Base-by-base conservation (phyloP, 306 rosid species). In the Cicer arietinum region DNA sequence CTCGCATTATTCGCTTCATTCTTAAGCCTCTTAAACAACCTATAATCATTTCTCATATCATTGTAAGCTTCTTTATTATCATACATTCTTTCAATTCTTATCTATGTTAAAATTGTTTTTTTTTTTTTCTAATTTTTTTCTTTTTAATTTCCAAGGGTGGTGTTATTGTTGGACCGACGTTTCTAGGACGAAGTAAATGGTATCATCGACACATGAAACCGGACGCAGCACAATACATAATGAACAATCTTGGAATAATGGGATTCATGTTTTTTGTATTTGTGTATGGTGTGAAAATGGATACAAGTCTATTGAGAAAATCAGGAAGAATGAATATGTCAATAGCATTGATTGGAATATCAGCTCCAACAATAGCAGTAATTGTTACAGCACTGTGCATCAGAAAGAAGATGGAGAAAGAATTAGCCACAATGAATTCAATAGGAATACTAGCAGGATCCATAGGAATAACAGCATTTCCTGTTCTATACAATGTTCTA, bases 21-120 rank as follows among this genome's bases (percentile, higher is more conserved):
- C 93, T 91, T 61, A 88, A 53, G 83, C 97, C 97, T 70, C 81
- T 93, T 68, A 85, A 59, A 20, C 98, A 93, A 71, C 96, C 98
- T 43, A 76, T 71, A 52, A 60, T 93, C 46, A 59, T 93, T 57
- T 84, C 90, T 43, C 95, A 93, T 6, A 81, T 89, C n/a, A 47
- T 93, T 10, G 97, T 91, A 83, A 83, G 97, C 57, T 45, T 61
- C 42, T 45, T 74, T 10, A 43, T 54, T 16, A 6, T 14, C 46
- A 70, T 69, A 8, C 12, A 20, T 45, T 10, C 5, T 43, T 37
- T 50, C 22, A 1, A 5, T n/a, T n/a, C 20, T 42, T n/a, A 39
- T 11, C 5, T 40, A n/a, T n/a, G 3, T 51, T 14, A 7, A 7
- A 7, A 5, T 7, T 7, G 6, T 50, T 14, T 50, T 51, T 13